These are phyloP conservation scores for Aspergillus ochraceus DNA, from an alignment of 2,329 filamentous ascomycete genomes.

Conservation along the genomic window DNA sequence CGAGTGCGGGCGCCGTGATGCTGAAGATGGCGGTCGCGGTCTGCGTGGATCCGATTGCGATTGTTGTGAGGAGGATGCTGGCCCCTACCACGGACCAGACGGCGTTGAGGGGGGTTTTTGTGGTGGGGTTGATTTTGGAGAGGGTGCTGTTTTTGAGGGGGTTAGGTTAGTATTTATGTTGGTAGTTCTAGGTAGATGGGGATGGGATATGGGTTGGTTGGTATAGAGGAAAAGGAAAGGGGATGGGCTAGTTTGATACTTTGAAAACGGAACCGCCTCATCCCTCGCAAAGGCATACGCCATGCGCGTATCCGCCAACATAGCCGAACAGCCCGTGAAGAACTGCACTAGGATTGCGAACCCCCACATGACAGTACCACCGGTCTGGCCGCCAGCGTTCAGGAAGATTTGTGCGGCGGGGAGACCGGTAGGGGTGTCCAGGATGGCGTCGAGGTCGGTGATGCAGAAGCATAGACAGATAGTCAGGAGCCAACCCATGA, in stretches of 20 bases:
- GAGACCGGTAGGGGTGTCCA: constrained; percentile 59
- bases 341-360: constrained; percentile 64
- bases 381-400: constrained; percentile 58
- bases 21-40: constrained; percentile 53
- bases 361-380: constrained; percentile 62
- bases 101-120: constrained; percentile 61
- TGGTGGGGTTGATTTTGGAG: constrained; percentile 53
- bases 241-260: constrained; percentile 31
- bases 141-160: constrained; percentile 40
- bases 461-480: constrained; percentile 65
- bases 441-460: constrained; percentile 57
- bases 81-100: constrained; percentile 65
- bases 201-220: no score
- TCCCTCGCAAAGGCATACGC: constrained; percentile 63
- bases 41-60: constrained; percentile 45
- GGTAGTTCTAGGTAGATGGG: no score
- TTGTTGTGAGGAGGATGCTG: constrained; percentile 53
- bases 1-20: constrained; percentile 54
- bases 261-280: constrained; percentile 60
- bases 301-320: constrained; percentile 65
- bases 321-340: constrained; percentile 64
- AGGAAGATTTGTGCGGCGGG: constrained; percentile 62
- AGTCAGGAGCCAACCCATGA: constrained; percentile 63
- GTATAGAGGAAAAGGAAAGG: background rate
- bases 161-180: no score